Evolutionary conservation across 73 alveolate genomes (phyloP).

Genomic region (Effrenium voratum): DNA sequence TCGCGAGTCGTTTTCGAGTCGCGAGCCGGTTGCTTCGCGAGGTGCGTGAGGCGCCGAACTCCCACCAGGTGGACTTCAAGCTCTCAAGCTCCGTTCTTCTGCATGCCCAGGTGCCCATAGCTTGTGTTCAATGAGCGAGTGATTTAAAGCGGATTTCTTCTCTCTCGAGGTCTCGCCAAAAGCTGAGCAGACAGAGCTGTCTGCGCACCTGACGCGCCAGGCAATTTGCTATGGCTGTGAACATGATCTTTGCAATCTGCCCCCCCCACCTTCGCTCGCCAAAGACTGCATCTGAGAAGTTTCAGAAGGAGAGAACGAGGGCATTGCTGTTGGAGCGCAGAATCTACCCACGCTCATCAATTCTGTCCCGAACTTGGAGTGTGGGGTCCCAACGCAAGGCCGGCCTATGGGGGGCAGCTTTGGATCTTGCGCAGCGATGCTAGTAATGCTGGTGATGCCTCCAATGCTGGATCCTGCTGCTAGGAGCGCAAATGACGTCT

Average conservation of each 20-base stretch:
- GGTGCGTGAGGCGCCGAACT: constrained; percentile 79
- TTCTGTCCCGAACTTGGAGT: no score
- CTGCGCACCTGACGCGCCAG: constrained; percentile 87
- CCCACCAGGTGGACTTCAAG: constrained; percentile 84
- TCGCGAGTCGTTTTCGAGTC: not conserved
- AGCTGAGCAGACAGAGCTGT: constrained; percentile 82
- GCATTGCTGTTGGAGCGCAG: no score
- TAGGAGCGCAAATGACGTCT: no score
- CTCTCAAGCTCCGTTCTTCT: constrained; percentile 64
- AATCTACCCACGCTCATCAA: no score
- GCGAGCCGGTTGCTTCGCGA: not conserved
- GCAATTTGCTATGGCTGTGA: not conserved
- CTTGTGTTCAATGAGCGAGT: not conserved
- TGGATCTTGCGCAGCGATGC: no score
- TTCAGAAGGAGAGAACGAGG: no score
- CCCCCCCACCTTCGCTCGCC: not conserved
- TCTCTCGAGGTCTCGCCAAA: constrained; percentile 23
- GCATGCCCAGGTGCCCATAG: constrained; percentile 21
- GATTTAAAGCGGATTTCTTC: not conserved
- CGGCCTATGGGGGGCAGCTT: no score
- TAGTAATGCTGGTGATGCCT: no score
- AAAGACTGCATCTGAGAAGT: not conserved
- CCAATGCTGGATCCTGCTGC: no score
- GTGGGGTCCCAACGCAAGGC: no score
- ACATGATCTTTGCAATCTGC: not conserved